Base-by-base conservation (phyloP, 352 stramenopile species). In the Globisporangium nodosum region DNA sequence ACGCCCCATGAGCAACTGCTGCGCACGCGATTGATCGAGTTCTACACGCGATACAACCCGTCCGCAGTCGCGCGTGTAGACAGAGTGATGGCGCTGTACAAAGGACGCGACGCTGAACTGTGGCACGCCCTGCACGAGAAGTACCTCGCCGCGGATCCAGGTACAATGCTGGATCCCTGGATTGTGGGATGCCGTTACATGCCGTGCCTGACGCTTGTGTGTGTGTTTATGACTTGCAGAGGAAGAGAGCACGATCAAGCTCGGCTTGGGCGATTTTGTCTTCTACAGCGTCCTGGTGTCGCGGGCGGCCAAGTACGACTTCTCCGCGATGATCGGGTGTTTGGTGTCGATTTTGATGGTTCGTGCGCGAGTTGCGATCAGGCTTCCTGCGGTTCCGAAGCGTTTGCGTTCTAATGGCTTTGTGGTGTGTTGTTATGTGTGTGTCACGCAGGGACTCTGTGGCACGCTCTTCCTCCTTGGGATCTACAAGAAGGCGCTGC, bases 251-350 rank as follows among this genome's bases (percentile, higher is more conserved):
- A 96, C 87, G 30, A 98, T 98, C 58, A 93, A 97, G 62, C 80
- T 98, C 15, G 94, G 94, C 11, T 75, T 98, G n/a, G 97, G 97
- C 9, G 97, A 99, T 71, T 99, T 99, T 68, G 96, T 99, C 30
- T 99, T 99, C 67, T 99, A 99, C 74, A 98, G 87, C 49, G 89
- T 99, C 3, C 76, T 99, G 33, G 96, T 99, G 30, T 97, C 94
- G 39, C 96, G 97, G 40, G 97, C 97, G 24, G 95, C 95, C 20
- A 89, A 97, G 60, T 97, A 96, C 60, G 96, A 97, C 52, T 98
- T 99, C 63, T 91, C 92, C 16, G 87, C 95, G 18, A 98, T 98
- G 81, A 77, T 96, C 20, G 85, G 86, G 5, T 98, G 93, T 63
- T 85, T 98, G 48, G 68, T 98, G 13, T 76, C 84, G 40, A 84